These are phyloP conservation scores for Musa beccarii DNA, from an alignment of 176 grass and related monocot species.

Conservation along the genomic window DNA sequence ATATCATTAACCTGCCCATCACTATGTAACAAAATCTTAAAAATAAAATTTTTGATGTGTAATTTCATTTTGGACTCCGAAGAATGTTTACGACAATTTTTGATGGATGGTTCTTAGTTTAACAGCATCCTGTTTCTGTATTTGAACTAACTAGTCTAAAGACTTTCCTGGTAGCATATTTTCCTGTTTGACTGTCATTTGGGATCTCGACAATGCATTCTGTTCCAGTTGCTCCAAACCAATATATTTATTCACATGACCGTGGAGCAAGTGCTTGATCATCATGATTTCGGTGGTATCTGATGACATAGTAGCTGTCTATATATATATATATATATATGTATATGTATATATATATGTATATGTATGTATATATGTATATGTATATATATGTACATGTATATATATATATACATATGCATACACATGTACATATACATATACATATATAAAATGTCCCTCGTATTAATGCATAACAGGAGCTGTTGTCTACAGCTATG, in stretches of 20 bases:
- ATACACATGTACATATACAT: rapidly evolving
- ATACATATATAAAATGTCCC: too few species aligned
- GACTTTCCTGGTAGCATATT: not conserved
- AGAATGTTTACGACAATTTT: not conserved
- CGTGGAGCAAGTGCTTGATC: not conserved
- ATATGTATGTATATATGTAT: too few species aligned
- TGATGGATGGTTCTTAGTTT: too few species aligned
- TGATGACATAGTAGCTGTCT: not conserved
- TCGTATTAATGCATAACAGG: too few species aligned
- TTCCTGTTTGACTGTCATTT: not conserved
- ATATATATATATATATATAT: too few species aligned
- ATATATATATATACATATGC: too few species aligned
- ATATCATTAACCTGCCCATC: not conserved
- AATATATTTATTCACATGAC: not conserved
- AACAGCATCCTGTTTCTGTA: too few species aligned
- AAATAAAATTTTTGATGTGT: not conserved
- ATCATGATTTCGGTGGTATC: not conserved
- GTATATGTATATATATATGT: too few species aligned
- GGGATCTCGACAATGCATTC: too few species aligned
- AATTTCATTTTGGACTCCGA: not conserved
- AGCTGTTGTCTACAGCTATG: not conserved
- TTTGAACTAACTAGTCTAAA: not conserved
- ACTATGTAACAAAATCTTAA: not conserved
- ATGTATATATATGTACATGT: too few species aligned
- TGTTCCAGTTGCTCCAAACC: not conserved